Conservation (phyloP, 148 eudicot species). For the Diospyros lotus region DNA sequence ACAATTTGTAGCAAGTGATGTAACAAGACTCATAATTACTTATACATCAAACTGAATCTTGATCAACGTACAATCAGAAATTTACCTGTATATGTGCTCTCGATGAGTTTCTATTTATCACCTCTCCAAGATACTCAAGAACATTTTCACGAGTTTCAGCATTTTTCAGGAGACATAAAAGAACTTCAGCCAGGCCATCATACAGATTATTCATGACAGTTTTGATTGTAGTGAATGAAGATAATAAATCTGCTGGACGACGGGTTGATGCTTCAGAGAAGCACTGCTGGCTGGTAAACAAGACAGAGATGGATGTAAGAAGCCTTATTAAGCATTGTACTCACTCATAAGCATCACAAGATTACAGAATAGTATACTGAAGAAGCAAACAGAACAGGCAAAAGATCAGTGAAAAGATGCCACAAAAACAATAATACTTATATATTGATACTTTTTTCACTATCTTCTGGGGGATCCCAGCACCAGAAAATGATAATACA, state of each 20-base stretch:
- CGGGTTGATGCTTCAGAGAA: slow-evolving; percentile 84
- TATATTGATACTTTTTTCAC: not conserved
- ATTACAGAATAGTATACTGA: not conserved
- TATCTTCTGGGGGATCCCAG: not conserved
- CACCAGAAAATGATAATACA: not conserved
- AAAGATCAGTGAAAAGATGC: not conserved
- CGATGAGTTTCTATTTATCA: slow-evolving; percentile 76
- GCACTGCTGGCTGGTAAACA: slow-evolving; percentile 71
- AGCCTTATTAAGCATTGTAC: not conserved
- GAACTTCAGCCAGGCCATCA: slow-evolving; percentile 72
- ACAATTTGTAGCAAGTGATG: slow-evolving; percentile 7
- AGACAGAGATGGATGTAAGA: slow-evolving; percentile 16
- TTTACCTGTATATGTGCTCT: slow-evolving; percentile 85
- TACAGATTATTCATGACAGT: slow-evolving; percentile 80
- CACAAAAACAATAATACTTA: not conserved
- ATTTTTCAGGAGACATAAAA: slow-evolving; percentile 71
- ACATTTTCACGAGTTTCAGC: slow-evolving; percentile 79
- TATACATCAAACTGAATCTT: not conserved
- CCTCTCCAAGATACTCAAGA: slow-evolving; percentile 73
- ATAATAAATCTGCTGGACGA: slow-evolving; percentile 82
- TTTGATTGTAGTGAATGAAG: slow-evolving; percentile 90
- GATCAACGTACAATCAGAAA: not conserved
- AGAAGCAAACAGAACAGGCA: not conserved
- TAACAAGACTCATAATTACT: not conserved
- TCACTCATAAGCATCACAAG: not conserved